Evolutionary conservation across 495 filamentous ascomycete species (phyloP), one percentile per base, ranked within the genome.

Genomic region (Lasiosphaeria hispida): DNA sequence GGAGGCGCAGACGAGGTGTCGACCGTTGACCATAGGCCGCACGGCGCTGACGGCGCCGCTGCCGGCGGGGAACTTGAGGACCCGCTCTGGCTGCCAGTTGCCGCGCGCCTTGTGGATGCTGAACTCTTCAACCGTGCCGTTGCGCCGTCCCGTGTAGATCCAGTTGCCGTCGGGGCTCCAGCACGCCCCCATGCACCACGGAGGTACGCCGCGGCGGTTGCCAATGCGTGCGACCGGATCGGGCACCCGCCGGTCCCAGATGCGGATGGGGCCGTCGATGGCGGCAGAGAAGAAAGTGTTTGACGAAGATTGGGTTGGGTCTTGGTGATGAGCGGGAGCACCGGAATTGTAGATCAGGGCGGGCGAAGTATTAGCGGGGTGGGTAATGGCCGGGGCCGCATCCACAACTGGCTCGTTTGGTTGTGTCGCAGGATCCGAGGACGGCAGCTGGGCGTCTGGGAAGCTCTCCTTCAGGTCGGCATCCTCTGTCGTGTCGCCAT

Each of bases 121-220:
- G 71, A 87, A 98, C 68, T 98, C 94, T 57, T 98, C 94, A 1
- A 98, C 94, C 0, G 90, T 96, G 53, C 91, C 89, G 72, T 97
- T 98, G 52, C 95, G 81, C 38, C 94, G 83, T 5, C 94, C 94
- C 13, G 88, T 91, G 72, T 96, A 98, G 55, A 98, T 91, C 72
- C 82, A 92, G 71, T 98, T 97, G 23, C 94, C 94, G 72, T 96
- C 89, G 2, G 92, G 92, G 58, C 87, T 92, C 94, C 95, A 98
- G 73, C 90, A 95, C n/a, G 91, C 91, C 59, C 87, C 90, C 87
- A 96, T 97, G 71, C 92, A 97, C 95, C 95, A 98, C 8, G 92
- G 94, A 3, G 95, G 92, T 7, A 87, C 85, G 50, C 88, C 87
- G 18, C 75, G 78, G 9, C 80, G 77, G 51, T 88, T 87, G 13